Conservation (phyloP, 2,329 filamentous ascomycete genomes). For the Acrocalymma vagum region DNA sequence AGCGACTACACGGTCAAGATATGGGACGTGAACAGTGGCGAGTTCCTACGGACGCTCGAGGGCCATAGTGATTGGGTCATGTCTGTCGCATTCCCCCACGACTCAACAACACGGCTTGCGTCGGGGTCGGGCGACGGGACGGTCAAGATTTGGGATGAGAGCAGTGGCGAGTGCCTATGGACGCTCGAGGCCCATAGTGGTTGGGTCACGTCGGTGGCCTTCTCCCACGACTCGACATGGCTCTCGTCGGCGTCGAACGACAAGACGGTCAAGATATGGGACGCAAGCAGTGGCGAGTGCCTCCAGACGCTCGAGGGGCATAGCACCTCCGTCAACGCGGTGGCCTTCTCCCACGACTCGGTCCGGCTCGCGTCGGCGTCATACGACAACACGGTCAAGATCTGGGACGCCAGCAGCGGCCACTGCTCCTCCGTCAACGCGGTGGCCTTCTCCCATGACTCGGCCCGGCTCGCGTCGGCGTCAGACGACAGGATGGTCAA, state of each 20-base stretch:
- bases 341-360: conserved; percentile 28
- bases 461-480: conserved; percentile 10
- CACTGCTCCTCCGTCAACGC: conserved; percentile 3
- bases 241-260: conserved; percentile 14
- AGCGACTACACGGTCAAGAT: conserved; percentile 24
- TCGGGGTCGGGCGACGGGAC: conserved; percentile 3
- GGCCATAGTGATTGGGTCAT: conserved; percentile 17
- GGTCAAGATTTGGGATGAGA: conserved; percentile 11
- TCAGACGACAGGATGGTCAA: conserved; percentile 22
- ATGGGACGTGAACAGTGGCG: conserved; percentile 23
- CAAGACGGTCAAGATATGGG: conserved; percentile 7
- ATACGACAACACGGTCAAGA: conserved; percentile 20
- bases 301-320: conserved; percentile 21
- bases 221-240: conserved; percentile 22
- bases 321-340: conserved; percentile 10
- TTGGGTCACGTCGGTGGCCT: conserved; percentile 21
- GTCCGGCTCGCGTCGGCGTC: conserved; percentile 23
- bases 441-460: conserved; percentile 18
- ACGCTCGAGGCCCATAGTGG: conserved; percentile 21
- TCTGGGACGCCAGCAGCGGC: conserved; percentile 31
- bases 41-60: conserved; percentile 15
- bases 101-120: conserved; percentile 21
- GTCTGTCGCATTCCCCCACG: conserved; percentile 26
- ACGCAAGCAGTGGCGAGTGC: conserved; percentile 15
- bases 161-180: conserved; percentile 10